Base-by-base conservation (phyloP, 2,329 filamentous ascomycete species). In the Fusarium humuli region DNA sequence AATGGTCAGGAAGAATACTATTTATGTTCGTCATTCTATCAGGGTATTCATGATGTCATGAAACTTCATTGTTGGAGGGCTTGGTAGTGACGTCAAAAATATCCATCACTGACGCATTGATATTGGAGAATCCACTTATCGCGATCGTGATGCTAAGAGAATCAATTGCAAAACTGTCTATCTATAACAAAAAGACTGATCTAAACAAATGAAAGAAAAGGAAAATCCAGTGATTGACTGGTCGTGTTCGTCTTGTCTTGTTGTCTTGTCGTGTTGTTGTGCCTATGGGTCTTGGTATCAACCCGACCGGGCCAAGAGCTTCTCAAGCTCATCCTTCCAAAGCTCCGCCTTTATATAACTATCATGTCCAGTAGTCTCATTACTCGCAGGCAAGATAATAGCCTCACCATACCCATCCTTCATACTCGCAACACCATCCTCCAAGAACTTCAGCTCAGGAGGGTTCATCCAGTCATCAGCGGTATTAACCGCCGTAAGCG, bases 391-490 rank as follows among this genome's bases (percentile, higher is more conserved):
- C 3, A 70, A 2, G 0, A 29, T 40, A 2, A 70, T 29, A 0
- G 62, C 57, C 7, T 32, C 49, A 0, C 67, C 62, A 1, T 60
- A 56, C 0, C 57, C 67, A 13, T 52, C 57, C 1, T 40, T 68
- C 67, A 70, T 70, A 4, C 27, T 29, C 10, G 27, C 27, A 11
- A 70, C 49, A 23, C 34, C 42, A 2, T 61, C 45, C 13, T 59
- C 57, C 29, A 70, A 16, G 4, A 70, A 27, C 3, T 37, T 58
- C 0, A 70, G 67, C 34, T 70, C 67, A 0, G 29, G 29, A 0
- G 62, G 67, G 16, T 70, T 70, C 41, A 70, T 45, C 45, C 54
- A 64, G 5, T 70, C 67, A 40, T 70, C 67, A 1, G 62, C 67
- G 6, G 67, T 70, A 10, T 70, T 67, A 0, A 70, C 57, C 0